Conservation (phyloP, 2,329 filamentous ascomycete genomes). For the Colletotrichum salicis region DNA sequence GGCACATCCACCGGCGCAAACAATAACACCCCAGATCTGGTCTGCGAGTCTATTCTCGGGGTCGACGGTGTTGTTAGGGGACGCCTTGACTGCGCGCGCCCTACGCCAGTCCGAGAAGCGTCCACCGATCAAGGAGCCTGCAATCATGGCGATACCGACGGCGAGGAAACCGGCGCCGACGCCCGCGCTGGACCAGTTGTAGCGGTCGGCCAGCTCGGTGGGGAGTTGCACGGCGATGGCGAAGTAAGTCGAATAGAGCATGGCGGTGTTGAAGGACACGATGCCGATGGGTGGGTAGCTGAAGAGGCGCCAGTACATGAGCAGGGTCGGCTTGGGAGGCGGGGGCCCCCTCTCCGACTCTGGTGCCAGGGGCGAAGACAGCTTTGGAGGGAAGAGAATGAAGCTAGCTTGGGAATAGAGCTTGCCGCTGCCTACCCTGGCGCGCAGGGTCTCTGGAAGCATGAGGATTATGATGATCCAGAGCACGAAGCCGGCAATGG, state of each 20-base stretch:
- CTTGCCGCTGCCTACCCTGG: conserved; percentile 54
- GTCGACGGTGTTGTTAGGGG: conserved; percentile 38
- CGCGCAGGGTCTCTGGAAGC: conserved; percentile 58
- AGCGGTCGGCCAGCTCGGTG: conserved; percentile 43
- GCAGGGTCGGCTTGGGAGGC: conserved; percentile 43
- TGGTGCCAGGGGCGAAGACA: conserved; percentile 39
- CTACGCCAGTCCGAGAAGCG: conserved; percentile 50
- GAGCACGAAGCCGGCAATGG: conserved; percentile 44
- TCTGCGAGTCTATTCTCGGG: conserved; percentile 52
- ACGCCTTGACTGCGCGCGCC: conserved; percentile 34
- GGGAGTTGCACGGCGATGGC: conserved; percentile 45
- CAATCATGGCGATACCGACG: conserved; percentile 38
- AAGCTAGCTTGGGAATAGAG: conserved; percentile 37
- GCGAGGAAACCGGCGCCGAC: conserved; percentile 50
- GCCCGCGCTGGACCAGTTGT: conserved; percentile 47
- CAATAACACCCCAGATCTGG: conserved; percentile 52
- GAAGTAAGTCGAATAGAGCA: conserved; percentile 47
- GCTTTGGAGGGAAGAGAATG: conserved; percentile 38
- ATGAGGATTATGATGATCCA: conserved; percentile 44
- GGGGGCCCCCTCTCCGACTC: conserved; percentile 40
- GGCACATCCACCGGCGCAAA: conserved; percentile 48
- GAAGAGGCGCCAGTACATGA: conserved; percentile 43
- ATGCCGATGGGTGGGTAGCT: conserved; percentile 47
- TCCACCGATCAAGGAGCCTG: conserved; percentile 50
- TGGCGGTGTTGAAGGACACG: conserved; percentile 46